Percentiles rank a stretch among this genome's conserved stretches.
These are phyloP conservation scores for Chlorociboria aeruginascens DNA, from an alignment of 495 filamentous ascomycete species.

Conservation along the genomic window DNA sequence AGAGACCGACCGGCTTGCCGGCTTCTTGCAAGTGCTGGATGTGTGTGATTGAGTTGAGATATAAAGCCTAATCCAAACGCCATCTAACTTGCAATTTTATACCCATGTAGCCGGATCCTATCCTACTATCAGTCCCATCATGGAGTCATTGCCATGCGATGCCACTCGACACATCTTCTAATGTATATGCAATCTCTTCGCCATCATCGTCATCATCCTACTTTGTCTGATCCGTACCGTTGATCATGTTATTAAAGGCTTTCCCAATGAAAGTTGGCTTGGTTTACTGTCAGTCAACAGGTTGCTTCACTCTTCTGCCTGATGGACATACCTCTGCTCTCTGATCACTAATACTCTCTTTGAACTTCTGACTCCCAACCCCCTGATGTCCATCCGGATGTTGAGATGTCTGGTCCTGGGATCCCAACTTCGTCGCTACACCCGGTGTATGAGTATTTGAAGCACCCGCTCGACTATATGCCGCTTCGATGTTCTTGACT, in stretches of 20 bases:
- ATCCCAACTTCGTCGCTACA: conserved; percentile 12
- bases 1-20: conserved; percentile 56
- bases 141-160: too few relatives aligned
- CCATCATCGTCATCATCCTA: conserved; percentile 30
- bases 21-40: conserved; percentile 26
- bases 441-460: conserved; percentile 19
- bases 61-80: not conserved
- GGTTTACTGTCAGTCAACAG: not conserved
- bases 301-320: not conserved
- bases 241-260: conserved; percentile 12
- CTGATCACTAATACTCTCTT: conserved; percentile 18
- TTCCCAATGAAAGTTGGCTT: conserved; percentile 6
- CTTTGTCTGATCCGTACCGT: conserved; percentile 7
- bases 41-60: not conserved
- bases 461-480: conserved; percentile 18
- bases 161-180: too few relatives aligned
- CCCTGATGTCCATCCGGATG: conserved; percentile 14
- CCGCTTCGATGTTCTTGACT: conserved; percentile 20
- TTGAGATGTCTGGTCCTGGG: conserved; percentile 12
- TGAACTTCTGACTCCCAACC: conserved; percentile 15
- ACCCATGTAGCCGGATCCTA: too few relatives aligned
- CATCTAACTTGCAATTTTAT: too few relatives aligned
- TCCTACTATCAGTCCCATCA: too few relatives aligned
- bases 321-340: conserved; percentile 15
- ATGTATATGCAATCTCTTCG: conserved; percentile 6